Percentiles rank a stretch among this genome's conserved stretches.
These are phyloP conservation scores for Panicum virgatum DNA, from an alignment of 202 grass and related monocot genomes.

Conservation along the genomic window DNA sequence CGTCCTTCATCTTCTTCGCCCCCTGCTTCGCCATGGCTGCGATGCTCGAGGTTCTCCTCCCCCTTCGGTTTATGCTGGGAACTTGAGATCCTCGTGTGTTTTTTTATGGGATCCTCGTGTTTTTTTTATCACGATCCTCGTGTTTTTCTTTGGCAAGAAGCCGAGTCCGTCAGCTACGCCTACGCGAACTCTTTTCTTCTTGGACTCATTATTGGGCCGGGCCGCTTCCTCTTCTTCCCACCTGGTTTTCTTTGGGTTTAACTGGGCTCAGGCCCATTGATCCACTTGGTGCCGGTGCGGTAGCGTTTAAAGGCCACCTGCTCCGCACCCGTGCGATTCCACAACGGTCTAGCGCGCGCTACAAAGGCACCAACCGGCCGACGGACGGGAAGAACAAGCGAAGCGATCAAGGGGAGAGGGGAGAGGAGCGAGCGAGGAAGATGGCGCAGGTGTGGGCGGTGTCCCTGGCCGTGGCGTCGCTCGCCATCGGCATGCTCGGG, in stretches of 20 bases:
- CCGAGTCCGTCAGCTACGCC: not conserved
- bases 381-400: not conserved
- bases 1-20: constrained; percentile 91
- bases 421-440: not conserved
- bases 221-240: not conserved
- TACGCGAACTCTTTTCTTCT: not conserved
- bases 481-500: constrained; percentile 58
- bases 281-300: not conserved
- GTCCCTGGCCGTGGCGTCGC: constrained; percentile 47
- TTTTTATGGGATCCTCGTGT: no score
- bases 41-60: not conserved
- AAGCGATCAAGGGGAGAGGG: no score
- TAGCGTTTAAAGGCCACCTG: constrained; percentile 9
- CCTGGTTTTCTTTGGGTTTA: not conserved
- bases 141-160: not conserved
- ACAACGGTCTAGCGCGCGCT: constrained; percentile 19
- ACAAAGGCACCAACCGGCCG: not conserved
- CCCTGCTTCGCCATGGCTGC: constrained; percentile 88
- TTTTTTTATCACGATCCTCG: no score
- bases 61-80: not conserved
- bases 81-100: not conserved
- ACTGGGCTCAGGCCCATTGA: not conserved
- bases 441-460: constrained; percentile 52
- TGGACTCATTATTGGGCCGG: not conserved
- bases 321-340: not conserved